Evolutionary conservation across 495 filamentous ascomycete genomes (phyloP), one percentile per base, ranked within the genome.

Genomic region (Cercophora sp.): DNA sequence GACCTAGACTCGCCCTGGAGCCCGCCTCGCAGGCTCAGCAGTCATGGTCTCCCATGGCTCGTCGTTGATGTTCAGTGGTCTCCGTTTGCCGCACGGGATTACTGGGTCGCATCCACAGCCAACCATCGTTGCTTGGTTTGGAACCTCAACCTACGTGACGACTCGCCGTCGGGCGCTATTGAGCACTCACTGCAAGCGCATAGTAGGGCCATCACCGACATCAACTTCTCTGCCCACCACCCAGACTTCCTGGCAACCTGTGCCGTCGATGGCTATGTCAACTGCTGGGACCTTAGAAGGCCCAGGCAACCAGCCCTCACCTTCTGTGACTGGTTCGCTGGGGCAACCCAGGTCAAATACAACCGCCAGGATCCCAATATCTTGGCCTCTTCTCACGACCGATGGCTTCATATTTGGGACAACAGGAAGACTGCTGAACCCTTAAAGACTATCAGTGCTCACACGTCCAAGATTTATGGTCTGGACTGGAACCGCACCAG

Each of bases 51-150:
- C 6, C 85, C 87, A n/a, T 96, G 91, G 89, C 84, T 94, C 45
- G 91, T 97, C 4, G 89, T 91, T n/a, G 92, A 97, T 68, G 92
- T 97, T 34, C 92, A 97, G 69, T 97, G 92, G 92, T 95, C 89
- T 4, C 92, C 92, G 11, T 96, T 96, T 58, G 86, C 91, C 8
- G 83, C 82, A 6, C 81, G 92, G 39, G 86, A 95, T 59, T 89
- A 87, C 58, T 96, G 92, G 92, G 87, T 97, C 19, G 89, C 86
- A 20, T 95, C 89, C 37, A 95, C 92, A 2, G 89, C 88, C 23
- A 96, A 96, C 61, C 91, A 96, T 64, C 94, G 94, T 63, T 93
- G 91, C 19, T 76, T 97, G 43, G 88, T 97, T 8, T 96, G 90
- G 91, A 97, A 96, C 64, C 73, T 97, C 58, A 87, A 83, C 34